Percentiles rank a stretch among this genome's conserved stretches.
Conservation (phyloP, 495 filamentous ascomycete genomes). For the Pyrenopolyporus hunteri region DNA sequence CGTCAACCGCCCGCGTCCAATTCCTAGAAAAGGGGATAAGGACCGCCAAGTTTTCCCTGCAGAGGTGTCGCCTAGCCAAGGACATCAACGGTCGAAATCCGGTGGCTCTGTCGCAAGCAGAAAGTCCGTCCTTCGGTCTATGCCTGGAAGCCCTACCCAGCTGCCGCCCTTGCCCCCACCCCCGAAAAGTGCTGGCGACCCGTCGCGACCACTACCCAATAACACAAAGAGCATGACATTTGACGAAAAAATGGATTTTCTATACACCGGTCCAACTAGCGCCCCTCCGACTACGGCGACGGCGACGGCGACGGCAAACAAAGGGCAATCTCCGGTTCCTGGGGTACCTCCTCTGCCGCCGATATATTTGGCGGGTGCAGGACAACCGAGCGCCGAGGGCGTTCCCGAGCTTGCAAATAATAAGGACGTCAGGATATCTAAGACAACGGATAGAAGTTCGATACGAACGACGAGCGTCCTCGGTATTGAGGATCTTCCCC, state of each 20-base stretch:
- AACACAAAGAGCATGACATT: slow-evolving; percentile 61
- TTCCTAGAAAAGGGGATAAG: slow-evolving; percentile 50
- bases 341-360: slow-evolving; percentile 48
- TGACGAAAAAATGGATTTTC: slow-evolving; percentile 56
- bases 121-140: slow-evolving; percentile 52
- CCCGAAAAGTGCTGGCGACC: slow-evolving; percentile 47
- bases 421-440: slow-evolving; percentile 29
- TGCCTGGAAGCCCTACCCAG: slow-evolving; percentile 55
- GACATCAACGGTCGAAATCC: slow-evolving; percentile 54
- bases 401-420: neutral
- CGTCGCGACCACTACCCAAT: slow-evolving; percentile 47
- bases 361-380: slow-evolving; percentile 32
- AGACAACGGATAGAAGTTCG: slow-evolving; percentile 44
- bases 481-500: slow-evolving; percentile 47
- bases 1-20: slow-evolving; percentile 59
- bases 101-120: slow-evolving; percentile 47
- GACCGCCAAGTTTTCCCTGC: slow-evolving; percentile 50
- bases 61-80: slow-evolving; percentile 44
- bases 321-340: slow-evolving; percentile 52
- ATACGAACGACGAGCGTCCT: slow-evolving; percentile 47
- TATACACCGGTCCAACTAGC: slow-evolving; percentile 53
- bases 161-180: slow-evolving; percentile 54
- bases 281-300: slow-evolving; percentile 25
- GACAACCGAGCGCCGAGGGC: slow-evolving; percentile 1
- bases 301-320: slow-evolving; percentile 13